Percentiles rank a stretch among this genome's conserved stretches.
Evolutionary conservation across 202 grass and related monocot genomes (phyloP).

Genomic region (Cymbopogon flexuosus): DNA sequence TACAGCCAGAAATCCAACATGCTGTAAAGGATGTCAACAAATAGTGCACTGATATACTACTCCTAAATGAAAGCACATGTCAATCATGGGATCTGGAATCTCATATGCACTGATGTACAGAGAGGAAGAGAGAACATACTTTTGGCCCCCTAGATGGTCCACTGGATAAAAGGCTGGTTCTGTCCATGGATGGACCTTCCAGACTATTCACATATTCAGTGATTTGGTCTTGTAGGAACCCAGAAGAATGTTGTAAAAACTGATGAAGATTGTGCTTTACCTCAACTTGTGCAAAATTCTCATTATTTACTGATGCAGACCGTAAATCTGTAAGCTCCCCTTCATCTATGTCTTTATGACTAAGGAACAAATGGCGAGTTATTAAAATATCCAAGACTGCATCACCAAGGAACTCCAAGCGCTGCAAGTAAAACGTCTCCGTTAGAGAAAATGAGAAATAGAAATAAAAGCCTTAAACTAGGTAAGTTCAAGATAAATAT

Average conservation of each 20-base stretch:
- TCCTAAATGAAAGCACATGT: neutral
- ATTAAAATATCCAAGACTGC: constrained; percentile 82
- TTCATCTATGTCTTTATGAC: constrained; percentile 62
- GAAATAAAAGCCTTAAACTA: constrained; percentile 20
- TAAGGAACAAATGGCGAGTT: constrained; percentile 63
- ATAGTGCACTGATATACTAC: neutral
- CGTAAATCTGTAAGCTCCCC: constrained; percentile 88
- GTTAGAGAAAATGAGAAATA: constrained; percentile 23
- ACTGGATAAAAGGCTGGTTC: constrained; percentile 36
- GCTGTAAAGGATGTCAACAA: constrained; percentile 3
- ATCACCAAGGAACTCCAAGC: constrained; percentile 93
- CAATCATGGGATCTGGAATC: neutral
- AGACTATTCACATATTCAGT: constrained; percentile 59
- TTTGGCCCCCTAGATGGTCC: constrained; percentile 57
- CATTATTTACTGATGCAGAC: constrained; percentile 87
- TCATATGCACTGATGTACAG: neutral
- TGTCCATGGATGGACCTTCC: constrained; percentile 39
- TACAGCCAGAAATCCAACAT: neutral
- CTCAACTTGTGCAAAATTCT: constrained; percentile 82
- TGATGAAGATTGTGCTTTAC: constrained; percentile 71
- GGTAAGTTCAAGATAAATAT: constrained; percentile 10
- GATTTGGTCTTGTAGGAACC: constrained; percentile 57
- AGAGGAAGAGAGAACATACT: constrained; percentile 43
- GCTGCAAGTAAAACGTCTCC: constrained; percentile 38
- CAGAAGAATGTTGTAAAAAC: constrained; percentile 72